phyloP scores from a whole-genome alignment of 2,329 filamentous ascomycete species.

The Cercospora zeae-maydis region DNA sequence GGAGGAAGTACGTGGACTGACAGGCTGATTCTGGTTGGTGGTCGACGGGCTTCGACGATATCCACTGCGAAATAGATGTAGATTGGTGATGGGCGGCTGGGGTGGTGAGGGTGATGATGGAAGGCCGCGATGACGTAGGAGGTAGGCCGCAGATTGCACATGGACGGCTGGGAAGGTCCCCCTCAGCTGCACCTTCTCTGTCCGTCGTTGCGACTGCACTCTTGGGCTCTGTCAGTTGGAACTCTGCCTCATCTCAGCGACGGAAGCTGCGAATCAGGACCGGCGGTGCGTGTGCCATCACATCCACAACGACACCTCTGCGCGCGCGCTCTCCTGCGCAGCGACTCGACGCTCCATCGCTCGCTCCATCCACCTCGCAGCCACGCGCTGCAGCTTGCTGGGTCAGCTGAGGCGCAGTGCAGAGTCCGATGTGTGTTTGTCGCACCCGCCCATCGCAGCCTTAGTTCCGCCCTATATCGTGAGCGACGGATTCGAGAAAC shows the following conservation, averaged over 20 bases:
- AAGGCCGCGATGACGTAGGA: neutral
- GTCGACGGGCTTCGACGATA: neutral
- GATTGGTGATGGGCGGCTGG: neutral
- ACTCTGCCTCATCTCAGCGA: neutral
- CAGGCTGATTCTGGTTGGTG: neutral
- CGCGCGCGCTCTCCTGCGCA: neutral
- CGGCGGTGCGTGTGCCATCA: neutral
- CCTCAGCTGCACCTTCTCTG: neutral
- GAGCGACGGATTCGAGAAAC: neutral
- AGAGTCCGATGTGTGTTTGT: slow-evolving; percentile 1
- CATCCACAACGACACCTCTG: neutral
- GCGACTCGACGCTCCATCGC: neutral
- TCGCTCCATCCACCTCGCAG: neutral
- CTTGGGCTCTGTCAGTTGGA: neutral
- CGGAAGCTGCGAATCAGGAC: neutral
- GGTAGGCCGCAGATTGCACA: neutral
- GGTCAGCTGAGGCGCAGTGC: slow-evolving; percentile 14
- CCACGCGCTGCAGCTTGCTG: slow-evolving; percentile 5
- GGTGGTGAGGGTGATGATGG: neutral
- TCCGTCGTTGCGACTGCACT: neutral
- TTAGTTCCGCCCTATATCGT: neutral
- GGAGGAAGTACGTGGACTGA: neutral
- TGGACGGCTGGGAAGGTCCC: neutral
- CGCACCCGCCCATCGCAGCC: slow-evolving; percentile 1
- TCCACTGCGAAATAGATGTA: neutral